phyloP scores from a whole-genome alignment of 768 basidiomycete species.

The Mycena leptocephala region DNA sequence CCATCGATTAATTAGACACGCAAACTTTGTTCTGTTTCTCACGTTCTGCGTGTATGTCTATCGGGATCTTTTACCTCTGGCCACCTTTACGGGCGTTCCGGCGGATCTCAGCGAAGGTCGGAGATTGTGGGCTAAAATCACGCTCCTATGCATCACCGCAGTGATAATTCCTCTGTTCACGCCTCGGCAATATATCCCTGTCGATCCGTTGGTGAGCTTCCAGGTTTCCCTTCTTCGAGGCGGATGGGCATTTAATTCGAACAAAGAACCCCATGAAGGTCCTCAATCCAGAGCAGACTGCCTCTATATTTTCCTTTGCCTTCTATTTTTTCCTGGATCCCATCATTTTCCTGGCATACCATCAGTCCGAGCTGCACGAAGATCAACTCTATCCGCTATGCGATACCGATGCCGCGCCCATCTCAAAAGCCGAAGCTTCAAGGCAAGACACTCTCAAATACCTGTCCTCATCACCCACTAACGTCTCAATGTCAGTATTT shows the following conservation, averaged over 20 bases:
- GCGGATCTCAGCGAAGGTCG: slow-evolving; percentile 62
- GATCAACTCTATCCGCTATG: slow-evolving; percentile 77
- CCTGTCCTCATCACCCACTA: not conserved
- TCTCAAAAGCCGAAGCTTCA: slow-evolving; percentile 46
- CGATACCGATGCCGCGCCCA: slow-evolving; percentile 64
- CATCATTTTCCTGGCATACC: slow-evolving; percentile 60
- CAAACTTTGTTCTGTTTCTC: slow-evolving; percentile 62
- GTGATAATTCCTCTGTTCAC: slow-evolving; percentile 68
- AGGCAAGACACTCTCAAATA: slow-evolving; percentile 35
- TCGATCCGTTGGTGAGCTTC: slow-evolving; percentile 61
- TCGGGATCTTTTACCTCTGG: slow-evolving; percentile 71
- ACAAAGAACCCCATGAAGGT: not conserved
- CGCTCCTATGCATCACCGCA: slow-evolving; percentile 60
- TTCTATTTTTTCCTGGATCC: slow-evolving; percentile 71
- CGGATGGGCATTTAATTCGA: not conserved
- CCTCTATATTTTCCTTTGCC: slow-evolving; percentile 59
- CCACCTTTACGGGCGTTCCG: slow-evolving; percentile 67
- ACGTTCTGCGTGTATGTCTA: slow-evolving; percentile 67
- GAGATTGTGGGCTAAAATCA: slow-evolving; percentile 68
- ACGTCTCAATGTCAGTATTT: slow-evolving; percentile 14
- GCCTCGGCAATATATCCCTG: slow-evolving; percentile 72
- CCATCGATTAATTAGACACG: slow-evolving; percentile 58
- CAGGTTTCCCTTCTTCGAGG: not conserved
- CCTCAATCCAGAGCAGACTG: slow-evolving; percentile 66
- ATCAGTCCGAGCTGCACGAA: slow-evolving; percentile 55